Evolutionary conservation across 352 stramenopile species (phyloP).

Genomic region (Peronospora destructor): DNA sequence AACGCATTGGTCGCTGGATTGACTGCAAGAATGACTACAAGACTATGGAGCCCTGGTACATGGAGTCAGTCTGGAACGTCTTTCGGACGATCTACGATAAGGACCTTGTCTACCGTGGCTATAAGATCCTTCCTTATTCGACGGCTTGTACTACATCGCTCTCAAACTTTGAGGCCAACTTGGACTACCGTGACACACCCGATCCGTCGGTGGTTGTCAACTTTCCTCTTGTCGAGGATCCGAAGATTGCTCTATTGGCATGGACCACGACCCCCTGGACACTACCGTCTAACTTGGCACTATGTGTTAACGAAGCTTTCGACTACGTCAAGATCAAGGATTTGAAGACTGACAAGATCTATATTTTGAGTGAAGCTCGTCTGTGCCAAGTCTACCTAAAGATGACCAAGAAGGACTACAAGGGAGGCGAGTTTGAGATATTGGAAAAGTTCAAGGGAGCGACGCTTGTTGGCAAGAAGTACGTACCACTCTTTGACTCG

Average conservation of each 20-base stretch:
- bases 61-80: constrained; percentile 99
- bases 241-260: constrained; percentile 85
- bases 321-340: constrained; percentile 98
- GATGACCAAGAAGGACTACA: constrained; percentile 95
- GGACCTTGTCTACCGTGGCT: constrained; percentile 97
- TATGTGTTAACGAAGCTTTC: constrained; percentile 95
- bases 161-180: constrained; percentile 98
- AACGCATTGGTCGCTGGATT: constrained; percentile 98
- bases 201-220: constrained; percentile 97
- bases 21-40: constrained; percentile 99
- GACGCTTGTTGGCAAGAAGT: constrained; percentile 93
- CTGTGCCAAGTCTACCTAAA: constrained; percentile 95
- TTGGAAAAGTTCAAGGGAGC: constrained; percentile 88
- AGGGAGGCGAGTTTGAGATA: constrained; percentile 91
- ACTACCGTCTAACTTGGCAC: constrained; percentile 95
- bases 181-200: constrained; percentile 98
- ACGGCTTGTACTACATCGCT: constrained; percentile 96
- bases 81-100: constrained; percentile 98
- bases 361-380: constrained; percentile 91
- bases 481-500: constrained; percentile 95
- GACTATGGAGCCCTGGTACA: constrained; percentile 99
- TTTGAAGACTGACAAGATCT: constrained; percentile 84
- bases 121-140: constrained; percentile 99
- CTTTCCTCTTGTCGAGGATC: constrained; percentile 91
- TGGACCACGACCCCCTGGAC: constrained; percentile 99